Evolutionary conservation across 2,329 filamentous ascomycete species (phyloP), one percentile per base, ranked within the genome.

Genomic region (Myriosclerotinia curreyana): DNA sequence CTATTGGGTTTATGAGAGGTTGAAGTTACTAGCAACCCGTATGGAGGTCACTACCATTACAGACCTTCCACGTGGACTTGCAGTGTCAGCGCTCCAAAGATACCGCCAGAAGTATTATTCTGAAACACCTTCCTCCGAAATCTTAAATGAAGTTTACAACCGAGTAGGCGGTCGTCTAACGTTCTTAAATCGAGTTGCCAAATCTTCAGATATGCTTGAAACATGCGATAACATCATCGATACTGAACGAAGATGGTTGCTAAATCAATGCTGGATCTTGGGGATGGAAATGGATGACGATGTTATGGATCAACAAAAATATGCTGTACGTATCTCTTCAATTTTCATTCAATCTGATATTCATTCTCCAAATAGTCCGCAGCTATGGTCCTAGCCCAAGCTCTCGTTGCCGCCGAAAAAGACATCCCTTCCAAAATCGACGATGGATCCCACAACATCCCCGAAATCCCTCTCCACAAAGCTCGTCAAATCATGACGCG

Each of bases 221-320:
- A 91, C 89, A 38, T 96, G 93, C 75, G 79, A 95, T 51, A 76
- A 82, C 25, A 92, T 93, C 69, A 88, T 84, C 71, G 79, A 84
- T 44, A 83, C 82, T 48, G 90, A 93, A 73, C 90, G 90, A 74
- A 88, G 86, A 0, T 93, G 90, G 90, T 88, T 92, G 70, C 76
- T 92, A 25, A 92, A 91, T 76, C 86, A 89, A 73, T 92, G 89
- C 74, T 89, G 89, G 80, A 90, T 92, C 62, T 80, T 93, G 1
- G 90, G 90, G 22, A 80, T 78, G 66, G 86, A 88, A 68, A 92
- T 89, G 88, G 95, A 98, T 71, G 95, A 98, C 76, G 95, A 99
- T 74, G 95, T 97, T 70, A 98, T 98, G 88, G 92, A 97, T 73
- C 91, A 97, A 76, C 92, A 98, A 75, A 97, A 98, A 76, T 97